Evolutionary conservation across 2,329 filamentous ascomycete species (phyloP).

Genomic region (Alternaria sp.): DNA sequence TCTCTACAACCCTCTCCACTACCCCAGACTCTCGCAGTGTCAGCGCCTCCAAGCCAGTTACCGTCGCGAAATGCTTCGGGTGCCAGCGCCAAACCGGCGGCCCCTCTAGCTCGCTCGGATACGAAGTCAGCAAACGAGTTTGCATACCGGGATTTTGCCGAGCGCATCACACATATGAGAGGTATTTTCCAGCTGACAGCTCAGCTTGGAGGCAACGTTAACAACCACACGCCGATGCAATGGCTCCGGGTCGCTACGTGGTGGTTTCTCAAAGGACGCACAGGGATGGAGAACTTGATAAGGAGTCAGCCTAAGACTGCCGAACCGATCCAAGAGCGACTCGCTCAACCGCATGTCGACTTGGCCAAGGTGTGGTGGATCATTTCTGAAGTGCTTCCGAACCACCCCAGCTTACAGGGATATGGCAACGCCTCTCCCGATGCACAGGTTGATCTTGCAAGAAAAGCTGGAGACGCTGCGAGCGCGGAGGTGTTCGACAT

Average conservation of each 20-base stretch:
- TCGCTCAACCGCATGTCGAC: slow-evolving; percentile 83
- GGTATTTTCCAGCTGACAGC: slow-evolving; percentile 80
- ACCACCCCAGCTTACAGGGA: slow-evolving; percentile 40
- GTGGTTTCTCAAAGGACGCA: slow-evolving; percentile 89
- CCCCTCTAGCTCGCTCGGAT: slow-evolving; percentile 40
- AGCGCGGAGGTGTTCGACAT: slow-evolving; percentile 58
- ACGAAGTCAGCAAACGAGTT: slow-evolving; percentile 43
- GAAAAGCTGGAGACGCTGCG: slow-evolving; percentile 54
- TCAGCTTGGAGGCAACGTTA: slow-evolving; percentile 73
- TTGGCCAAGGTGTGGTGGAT: slow-evolving; percentile 89
- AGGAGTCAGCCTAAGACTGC: slow-evolving; percentile 67
- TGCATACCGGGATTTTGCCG: slow-evolving; percentile 73
- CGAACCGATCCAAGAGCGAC: slow-evolving; percentile 58
- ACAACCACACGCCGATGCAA: slow-evolving; percentile 68
- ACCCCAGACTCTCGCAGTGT: neutral
- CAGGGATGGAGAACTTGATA: slow-evolving; percentile 75
- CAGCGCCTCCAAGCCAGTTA: slow-evolving; percentile 9
- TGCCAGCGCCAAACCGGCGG: slow-evolving; percentile 15
- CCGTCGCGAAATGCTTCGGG: slow-evolving; percentile 32
- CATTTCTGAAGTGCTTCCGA: slow-evolving; percentile 53
- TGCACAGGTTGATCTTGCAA: slow-evolving; percentile 50
- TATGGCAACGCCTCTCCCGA: slow-evolving; percentile 38
- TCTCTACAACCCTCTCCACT: slow-evolving; percentile 4
- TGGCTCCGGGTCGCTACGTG: slow-evolving; percentile 78
- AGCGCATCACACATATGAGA: slow-evolving; percentile 75